A percentile compares a stretch with the other conserved stretches of the same genome.
phyloP scores from a whole-genome alignment of 257 asterid genomes.

The Lithospermum erythrorhizon region DNA sequence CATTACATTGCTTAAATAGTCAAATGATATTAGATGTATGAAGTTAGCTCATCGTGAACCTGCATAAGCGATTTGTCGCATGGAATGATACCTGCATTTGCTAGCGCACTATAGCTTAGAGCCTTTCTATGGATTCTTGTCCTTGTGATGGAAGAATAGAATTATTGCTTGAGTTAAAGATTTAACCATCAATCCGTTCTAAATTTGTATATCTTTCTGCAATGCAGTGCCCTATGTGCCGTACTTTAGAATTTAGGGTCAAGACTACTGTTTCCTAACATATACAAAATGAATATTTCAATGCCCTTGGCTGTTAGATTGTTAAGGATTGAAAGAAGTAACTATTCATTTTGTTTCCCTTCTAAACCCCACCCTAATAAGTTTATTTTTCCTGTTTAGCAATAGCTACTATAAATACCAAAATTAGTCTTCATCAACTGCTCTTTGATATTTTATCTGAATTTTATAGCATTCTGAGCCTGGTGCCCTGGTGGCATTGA shows the following conservation, averaged over 20 bases:
- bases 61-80: not conserved
- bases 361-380: too few species aligned
- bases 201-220: too few species aligned
- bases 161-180: not conserved
- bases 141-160: not conserved
- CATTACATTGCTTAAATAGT: not conserved
- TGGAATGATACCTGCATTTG: not conserved
- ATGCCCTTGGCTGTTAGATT: too few species aligned
- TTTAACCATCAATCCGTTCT: too few species aligned
- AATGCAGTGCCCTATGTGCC: too few species aligned
- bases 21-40: not conserved
- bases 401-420: too few species aligned
- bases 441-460: not conserved
- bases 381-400: too few species aligned
- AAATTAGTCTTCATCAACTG: not conserved
- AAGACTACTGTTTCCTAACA: too few species aligned
- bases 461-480: not conserved
- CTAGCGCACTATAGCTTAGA: not conserved
- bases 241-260: too few species aligned
- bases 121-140: not conserved
- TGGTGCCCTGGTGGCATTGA: not conserved
- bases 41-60: not conserved
- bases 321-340: too few species aligned
- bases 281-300: too few species aligned
- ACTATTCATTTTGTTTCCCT: too few species aligned